These are phyloP conservation scores for Microbotryomycetes sp. DNA, from an alignment of 1,284 basidiomycete species.

Conservation along the genomic window DNA sequence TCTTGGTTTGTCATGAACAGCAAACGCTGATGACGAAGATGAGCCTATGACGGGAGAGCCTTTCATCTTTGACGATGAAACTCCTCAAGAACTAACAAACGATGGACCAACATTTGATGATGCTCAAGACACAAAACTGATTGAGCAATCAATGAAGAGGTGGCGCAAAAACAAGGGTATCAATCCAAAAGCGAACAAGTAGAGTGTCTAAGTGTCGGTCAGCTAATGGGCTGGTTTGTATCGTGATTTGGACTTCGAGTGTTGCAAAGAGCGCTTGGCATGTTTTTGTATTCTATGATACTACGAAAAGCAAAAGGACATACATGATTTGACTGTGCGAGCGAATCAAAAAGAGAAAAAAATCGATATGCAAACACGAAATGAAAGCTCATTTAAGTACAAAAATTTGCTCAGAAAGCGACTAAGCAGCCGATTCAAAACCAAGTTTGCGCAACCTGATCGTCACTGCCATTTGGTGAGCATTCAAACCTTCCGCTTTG, in stretches of 20 bases:
- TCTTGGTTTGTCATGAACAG: neutral
- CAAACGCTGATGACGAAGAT: constrained; percentile 6
- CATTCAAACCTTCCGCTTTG: constrained; percentile 89
- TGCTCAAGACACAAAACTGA: constrained; percentile 32
- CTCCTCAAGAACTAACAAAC: neutral
- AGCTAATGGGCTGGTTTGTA: too few species aligned
- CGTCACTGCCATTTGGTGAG: constrained; percentile 62
- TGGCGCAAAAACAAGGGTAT: constrained; percentile 36
- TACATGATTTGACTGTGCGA: too few species aligned
- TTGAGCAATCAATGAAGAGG: constrained; percentile 29
- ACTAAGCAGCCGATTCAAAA: neutral
- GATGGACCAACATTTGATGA: constrained; percentile 31
- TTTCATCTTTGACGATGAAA: constrained; percentile 4
- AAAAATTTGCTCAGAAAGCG: too few species aligned
- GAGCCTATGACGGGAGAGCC: constrained; percentile 9
- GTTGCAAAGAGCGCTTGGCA: too few species aligned
- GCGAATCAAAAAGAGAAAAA: too few species aligned
- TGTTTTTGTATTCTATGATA: too few species aligned
- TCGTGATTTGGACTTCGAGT: too few species aligned
- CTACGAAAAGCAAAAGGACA: too few species aligned
- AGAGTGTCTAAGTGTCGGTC: too few species aligned
- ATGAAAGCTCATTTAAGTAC: too few species aligned
- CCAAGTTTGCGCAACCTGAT: constrained; percentile 37
- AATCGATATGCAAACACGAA: too few species aligned
- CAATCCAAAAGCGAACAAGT: constrained; percentile 27